Base-by-base conservation (phyloP, 176 grass and related monocot genomes). In the Poa annua region DNA sequence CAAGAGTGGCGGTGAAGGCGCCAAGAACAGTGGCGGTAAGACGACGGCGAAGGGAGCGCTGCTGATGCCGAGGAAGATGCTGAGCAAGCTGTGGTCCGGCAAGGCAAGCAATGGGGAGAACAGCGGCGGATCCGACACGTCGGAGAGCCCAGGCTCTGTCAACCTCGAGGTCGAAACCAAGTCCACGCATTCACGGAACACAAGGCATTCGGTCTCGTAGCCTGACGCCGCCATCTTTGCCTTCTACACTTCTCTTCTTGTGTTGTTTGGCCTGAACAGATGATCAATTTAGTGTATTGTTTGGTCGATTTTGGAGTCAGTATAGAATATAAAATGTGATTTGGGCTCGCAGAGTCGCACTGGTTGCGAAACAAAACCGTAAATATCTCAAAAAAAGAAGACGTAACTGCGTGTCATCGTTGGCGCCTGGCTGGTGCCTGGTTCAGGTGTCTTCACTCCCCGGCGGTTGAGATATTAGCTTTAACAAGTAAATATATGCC, bases 61-160 rank as follows among this genome's bases (percentile, higher is more conserved):
- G 54, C 79, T 84, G 65, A 88, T 90, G 90, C 88, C 90, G 8
- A 96, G 83, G 87, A 99, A 93, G 80, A 87, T 99, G 82, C 65
- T 92, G 11, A 91, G 81, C 77, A 99, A 99, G 89, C 86, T 96
- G 71, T 99, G 93, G 96, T 94, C 93, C 17, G 74, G 89, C 67
- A 99, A 92, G 78, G 83, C 57, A 3, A 88, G 89, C 45, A 78
- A 53, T n/a, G 84, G 86, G 13, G 96, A 49, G 45, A 65, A 95
- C 73, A 95, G 90, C 80, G 95, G 87, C 75, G 88, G 91, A 71
- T 96, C 91, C 0, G 93, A 99, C 87, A 94, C 93, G 63, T 99
- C 96, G 19, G 96, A 92, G 69, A 99, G 96, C 74, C 96, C 93
- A 11, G 93, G 91, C 47, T 98, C 93, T 4, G 69, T 86, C 29